These are phyloP conservation scores for Cenchrus purpureus DNA, from an alignment of 176 grass and related monocot genomes.

Conservation along the genomic window DNA sequence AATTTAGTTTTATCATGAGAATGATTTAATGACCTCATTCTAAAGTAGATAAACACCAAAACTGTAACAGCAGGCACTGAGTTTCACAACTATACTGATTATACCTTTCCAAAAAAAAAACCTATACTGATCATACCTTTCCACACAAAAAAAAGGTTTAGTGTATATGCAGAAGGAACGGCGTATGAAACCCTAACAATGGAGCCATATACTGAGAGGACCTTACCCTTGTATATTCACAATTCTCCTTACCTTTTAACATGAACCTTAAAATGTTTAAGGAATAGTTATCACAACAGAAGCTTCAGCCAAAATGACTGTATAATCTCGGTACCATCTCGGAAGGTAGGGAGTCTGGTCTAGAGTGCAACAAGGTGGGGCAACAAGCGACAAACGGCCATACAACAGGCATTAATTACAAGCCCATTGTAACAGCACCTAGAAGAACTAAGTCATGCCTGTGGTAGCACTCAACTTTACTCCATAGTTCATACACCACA, in stretches of 20 bases:
- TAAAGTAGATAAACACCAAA: conserved; percentile 2
- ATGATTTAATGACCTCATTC: not conserved
- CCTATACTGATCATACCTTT: no score
- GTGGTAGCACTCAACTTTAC: not conserved
- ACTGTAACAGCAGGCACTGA: not conserved
- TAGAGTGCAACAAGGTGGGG: not conserved
- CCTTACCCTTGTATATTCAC: not conserved
- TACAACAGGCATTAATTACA: not conserved
- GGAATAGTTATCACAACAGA: not conserved
- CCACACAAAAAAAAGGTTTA: no score
- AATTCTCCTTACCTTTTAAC: not conserved
- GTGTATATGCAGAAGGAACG: not conserved
- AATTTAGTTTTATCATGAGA: conserved; percentile 6
- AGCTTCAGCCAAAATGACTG: conserved; percentile 10
- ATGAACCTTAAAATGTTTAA: conserved; percentile 2
- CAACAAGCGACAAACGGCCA: not conserved
- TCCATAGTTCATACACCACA: not conserved
- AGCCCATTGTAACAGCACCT: not conserved
- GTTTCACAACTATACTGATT: not conserved
- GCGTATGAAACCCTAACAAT: not conserved
- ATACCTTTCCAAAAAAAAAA: no score
- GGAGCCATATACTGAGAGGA: not conserved
- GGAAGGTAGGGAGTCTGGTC: not conserved
- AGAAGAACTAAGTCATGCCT: not conserved
- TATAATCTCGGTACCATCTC: not conserved